Conservation (phyloP, 306 rosid genomes). For the Sindora glabra region DNA sequence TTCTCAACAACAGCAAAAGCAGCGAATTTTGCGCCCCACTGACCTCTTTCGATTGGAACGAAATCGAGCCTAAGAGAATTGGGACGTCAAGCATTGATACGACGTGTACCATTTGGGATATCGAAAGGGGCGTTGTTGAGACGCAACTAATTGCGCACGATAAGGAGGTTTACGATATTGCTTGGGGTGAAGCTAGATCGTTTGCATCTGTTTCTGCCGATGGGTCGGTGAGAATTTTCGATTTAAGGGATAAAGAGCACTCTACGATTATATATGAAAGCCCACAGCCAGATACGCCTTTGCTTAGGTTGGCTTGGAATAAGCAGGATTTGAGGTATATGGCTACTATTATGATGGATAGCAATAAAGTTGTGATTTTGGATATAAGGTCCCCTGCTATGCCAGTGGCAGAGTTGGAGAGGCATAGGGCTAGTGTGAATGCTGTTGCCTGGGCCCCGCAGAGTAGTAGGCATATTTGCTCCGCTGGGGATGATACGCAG, state of each 20-base stretch:
- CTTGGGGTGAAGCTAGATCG: slow-evolving; percentile 93
- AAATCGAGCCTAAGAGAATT: slow-evolving; percentile 67
- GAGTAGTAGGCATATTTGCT: slow-evolving; percentile 60
- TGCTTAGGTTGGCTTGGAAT: slow-evolving; percentile 94
- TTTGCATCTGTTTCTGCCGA: slow-evolving; percentile 96
- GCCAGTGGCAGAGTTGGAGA: slow-evolving; percentile 91
- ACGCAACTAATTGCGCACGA: slow-evolving; percentile 99
- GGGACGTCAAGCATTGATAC: slow-evolving; percentile 95
- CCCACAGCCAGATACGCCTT: slow-evolving; percentile 88
- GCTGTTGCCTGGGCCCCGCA: slow-evolving; percentile 81
- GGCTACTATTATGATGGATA: slow-evolving; percentile 90
- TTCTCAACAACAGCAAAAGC: slow-evolving; percentile 76
- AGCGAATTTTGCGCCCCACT: slow-evolving; percentile 88
- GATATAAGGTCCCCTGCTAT: slow-evolving; percentile 81
- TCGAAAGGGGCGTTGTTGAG: slow-evolving; percentile 68
- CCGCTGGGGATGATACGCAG: slow-evolving; percentile 80
- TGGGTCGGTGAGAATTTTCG: slow-evolving; percentile 87
- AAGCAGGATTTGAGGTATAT: slow-evolving; percentile 89
- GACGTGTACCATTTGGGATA: slow-evolving; percentile 91
- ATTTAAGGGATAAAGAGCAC: slow-evolving; percentile 82
- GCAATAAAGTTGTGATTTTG: slow-evolving; percentile 76
- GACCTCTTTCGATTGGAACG: slow-evolving; percentile 97
- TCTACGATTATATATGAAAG: slow-evolving; percentile 92
- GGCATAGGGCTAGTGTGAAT: slow-evolving; percentile 61
- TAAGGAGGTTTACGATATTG: slow-evolving; percentile 85